Conservation (phyloP, 495 filamentous ascomycete genomes). For the Penicillium nucicola region DNA sequence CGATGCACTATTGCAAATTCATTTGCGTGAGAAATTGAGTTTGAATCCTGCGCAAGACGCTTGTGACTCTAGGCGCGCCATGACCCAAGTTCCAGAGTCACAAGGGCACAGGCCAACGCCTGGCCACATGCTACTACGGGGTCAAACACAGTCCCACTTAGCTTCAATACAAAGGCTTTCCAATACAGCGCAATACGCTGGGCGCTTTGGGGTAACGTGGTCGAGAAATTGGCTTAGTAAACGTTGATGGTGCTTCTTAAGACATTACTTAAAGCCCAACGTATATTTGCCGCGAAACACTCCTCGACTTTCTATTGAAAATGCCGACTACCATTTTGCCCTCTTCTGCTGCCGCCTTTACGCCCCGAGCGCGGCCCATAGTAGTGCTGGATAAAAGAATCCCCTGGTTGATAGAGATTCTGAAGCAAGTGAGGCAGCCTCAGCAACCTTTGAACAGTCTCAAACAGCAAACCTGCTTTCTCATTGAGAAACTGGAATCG, state of each 20-base stretch:
- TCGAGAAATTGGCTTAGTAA: constrained; percentile 36
- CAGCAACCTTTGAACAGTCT: constrained; percentile 97
- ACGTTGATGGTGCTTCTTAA: constrained; percentile 30
- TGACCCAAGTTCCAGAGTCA: not conserved
- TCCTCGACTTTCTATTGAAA: constrained; percentile 35
- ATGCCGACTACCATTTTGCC: constrained; percentile 93
- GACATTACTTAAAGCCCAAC: constrained; percentile 24
- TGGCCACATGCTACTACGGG: not conserved
- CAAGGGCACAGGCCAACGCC: not conserved
- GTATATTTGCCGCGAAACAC: constrained; percentile 21
- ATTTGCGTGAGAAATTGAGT: not conserved
- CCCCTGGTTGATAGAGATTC: constrained; percentile 91
- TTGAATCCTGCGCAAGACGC: not conserved
- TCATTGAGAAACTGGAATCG: constrained; percentile 92
- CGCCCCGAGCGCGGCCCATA: constrained; percentile 85
- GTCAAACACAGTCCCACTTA: not conserved
- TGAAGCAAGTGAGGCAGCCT: constrained; percentile 94
- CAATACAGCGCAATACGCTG: not conserved
- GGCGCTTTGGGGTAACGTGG: not conserved
- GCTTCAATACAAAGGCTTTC: not conserved
- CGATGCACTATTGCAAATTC: not conserved
- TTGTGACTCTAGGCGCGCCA: not conserved
- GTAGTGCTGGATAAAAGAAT: constrained; percentile 91
- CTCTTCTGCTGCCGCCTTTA: constrained; percentile 93
- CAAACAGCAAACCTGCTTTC: constrained; percentile 88